These are phyloP conservation scores for Cruciata laevipes DNA, from an alignment of 257 asterid genomes.

Conservation along the genomic window DNA sequence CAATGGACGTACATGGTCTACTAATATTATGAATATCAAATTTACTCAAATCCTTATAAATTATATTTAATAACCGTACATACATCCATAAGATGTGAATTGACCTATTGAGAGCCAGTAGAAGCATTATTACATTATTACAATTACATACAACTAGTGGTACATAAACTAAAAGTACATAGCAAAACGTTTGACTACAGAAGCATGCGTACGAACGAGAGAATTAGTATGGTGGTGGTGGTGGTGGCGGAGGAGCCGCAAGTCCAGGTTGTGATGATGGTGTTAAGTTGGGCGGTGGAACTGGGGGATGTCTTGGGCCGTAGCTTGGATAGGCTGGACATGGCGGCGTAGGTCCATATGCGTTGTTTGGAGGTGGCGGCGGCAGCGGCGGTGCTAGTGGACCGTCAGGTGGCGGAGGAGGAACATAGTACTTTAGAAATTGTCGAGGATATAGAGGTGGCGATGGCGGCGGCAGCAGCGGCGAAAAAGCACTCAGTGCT, in stretches of 20 bases:
- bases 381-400: conserved; percentile 4
- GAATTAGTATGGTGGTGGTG: conserved; percentile 16
- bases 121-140: too few relatives aligned
- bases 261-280: conserved; percentile 3
- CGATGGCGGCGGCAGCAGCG: neutral
- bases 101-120: neutral
- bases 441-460: neutral
- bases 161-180: neutral
- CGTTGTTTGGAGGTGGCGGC: conserved; percentile 7
- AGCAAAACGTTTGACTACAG: neutral
- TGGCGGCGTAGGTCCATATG: neutral
- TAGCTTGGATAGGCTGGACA: conserved; percentile 7
- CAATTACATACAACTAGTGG: too few relatives aligned
- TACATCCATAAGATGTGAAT: neutral
- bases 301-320: neutral
- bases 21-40: too few relatives aligned
- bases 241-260: conserved; percentile 10
- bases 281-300: neutral
- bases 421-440: neutral
- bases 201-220: conserved; percentile 9
- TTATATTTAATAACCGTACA: too few relatives aligned
- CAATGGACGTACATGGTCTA: too few relatives aligned
- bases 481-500: neutral
- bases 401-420: conserved; percentile 1
- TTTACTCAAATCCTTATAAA: too few relatives aligned